Evolutionary conservation across 2,329 filamentous ascomycete genomes (phyloP).

Genomic region (Knufia fluminis): DNA sequence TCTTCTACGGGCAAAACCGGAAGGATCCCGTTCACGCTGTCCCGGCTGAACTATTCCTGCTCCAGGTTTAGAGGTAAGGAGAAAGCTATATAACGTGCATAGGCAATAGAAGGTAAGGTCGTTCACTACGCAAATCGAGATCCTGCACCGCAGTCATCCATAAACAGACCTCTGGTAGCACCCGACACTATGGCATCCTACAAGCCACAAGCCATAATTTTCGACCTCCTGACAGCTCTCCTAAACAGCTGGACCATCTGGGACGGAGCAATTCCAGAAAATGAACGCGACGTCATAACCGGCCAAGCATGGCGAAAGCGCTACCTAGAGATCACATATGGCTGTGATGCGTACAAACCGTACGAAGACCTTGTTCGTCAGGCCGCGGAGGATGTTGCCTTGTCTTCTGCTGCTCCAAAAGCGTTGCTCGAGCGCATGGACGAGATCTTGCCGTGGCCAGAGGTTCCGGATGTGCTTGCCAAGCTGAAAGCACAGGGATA

Average conservation of each 20-base stretch:
- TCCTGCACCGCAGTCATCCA: too few species aligned
- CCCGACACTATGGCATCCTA: not conserved
- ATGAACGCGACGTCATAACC: conserved; percentile 13
- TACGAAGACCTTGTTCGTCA: conserved; percentile 28
- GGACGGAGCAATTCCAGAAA: conserved; percentile 19
- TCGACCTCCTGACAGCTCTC: conserved; percentile 35
- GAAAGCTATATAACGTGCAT: too few species aligned
- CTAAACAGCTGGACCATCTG: conserved; percentile 35
- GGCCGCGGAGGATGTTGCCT: conserved; percentile 26
- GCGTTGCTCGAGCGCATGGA: conserved; percentile 26
- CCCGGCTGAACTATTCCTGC: too few species aligned
- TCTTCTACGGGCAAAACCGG: too few species aligned
- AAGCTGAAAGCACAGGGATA: conserved; percentile 25
- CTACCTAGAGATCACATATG: conserved; percentile 33
- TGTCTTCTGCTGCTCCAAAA: conserved; percentile 25
- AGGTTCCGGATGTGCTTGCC: conserved; percentile 16
- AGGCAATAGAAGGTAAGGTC: too few species aligned
- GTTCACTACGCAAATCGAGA: too few species aligned
- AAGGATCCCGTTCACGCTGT: too few species aligned
- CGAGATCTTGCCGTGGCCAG: conserved; percentile 23
- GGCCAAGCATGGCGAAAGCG: conserved; percentile 28
- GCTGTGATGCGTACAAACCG: conserved; percentile 27
- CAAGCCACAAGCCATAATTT: conserved; percentile 27
- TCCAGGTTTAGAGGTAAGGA: too few species aligned
- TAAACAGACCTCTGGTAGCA: too few species aligned